Conservation (phyloP, 768 basidiomycete species). For the Lanmaoa rubissima region DNA sequence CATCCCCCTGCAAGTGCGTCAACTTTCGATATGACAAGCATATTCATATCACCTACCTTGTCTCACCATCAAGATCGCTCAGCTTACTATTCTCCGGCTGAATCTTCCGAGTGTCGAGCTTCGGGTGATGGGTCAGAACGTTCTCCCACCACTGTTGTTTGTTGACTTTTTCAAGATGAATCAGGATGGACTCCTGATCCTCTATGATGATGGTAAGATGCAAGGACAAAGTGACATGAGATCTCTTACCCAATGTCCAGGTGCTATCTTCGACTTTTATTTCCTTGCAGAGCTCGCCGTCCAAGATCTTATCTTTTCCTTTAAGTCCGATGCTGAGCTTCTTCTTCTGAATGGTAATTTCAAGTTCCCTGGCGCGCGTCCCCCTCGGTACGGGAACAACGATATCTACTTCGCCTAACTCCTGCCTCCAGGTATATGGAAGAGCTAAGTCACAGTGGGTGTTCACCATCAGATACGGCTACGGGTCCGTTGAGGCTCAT, state of each 20-base stretch:
- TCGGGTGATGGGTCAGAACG: slow-evolving; percentile 91
- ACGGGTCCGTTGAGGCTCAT: slow-evolving; percentile 11
- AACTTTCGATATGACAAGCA: slow-evolving; percentile 2
- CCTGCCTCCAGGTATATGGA: slow-evolving; percentile 91
- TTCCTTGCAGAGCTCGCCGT: slow-evolving; percentile 90
- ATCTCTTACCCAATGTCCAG: slow-evolving; percentile 81
- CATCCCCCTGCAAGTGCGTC: slow-evolving; percentile 65
- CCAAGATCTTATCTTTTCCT: slow-evolving; percentile 78
- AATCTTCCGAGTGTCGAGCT: slow-evolving; percentile 95
- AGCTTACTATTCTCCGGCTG: slow-evolving; percentile 94
- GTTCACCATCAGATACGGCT: slow-evolving; percentile 20
- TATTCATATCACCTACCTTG: slow-evolving; percentile 53
- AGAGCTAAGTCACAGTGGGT: slow-evolving; percentile 50
- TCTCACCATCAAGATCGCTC: slow-evolving; percentile 94
- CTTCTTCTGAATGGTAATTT: slow-evolving; percentile 75
- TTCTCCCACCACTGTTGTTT: slow-evolving; percentile 97
- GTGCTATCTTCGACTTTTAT: slow-evolving; percentile 96
- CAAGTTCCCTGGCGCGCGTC: slow-evolving; percentile 75
- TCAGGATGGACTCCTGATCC: slow-evolving; percentile 67
- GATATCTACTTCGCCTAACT: slow-evolving; percentile 84
- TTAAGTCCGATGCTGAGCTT: slow-evolving; percentile 83
- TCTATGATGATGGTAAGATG: slow-evolving; percentile 44
- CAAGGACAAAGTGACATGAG: background rate
- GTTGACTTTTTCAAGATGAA: slow-evolving; percentile 87
- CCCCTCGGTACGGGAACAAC: slow-evolving; percentile 83